Percentiles rank a stretch among this genome's conserved stretches.
These are phyloP conservation scores for Vigna mungo DNA, from an alignment of 306 rosid species.

Conservation along the genomic window DNA sequence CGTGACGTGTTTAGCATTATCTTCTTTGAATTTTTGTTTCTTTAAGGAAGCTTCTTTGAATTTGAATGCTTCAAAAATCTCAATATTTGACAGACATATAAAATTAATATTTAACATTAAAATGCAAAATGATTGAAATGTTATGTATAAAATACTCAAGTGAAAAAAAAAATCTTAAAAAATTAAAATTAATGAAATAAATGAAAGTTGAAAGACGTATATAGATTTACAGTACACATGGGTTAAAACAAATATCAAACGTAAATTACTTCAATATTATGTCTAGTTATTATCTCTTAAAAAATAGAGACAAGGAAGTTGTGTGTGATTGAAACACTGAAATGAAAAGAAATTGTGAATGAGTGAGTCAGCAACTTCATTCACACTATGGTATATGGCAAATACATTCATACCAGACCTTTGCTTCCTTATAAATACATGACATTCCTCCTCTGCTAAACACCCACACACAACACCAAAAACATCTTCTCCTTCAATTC, in stretches of 20 bases:
- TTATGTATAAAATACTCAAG: not conserved
- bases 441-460: conserved; percentile 6
- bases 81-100: conserved; percentile 31
- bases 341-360: not conserved
- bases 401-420: not conserved
- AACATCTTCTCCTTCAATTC: not conserved
- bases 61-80: not conserved
- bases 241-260: no score
- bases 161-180: not conserved
- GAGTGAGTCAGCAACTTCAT: not conserved
- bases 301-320: no score
- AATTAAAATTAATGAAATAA: not conserved
- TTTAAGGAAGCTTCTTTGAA: not conserved
- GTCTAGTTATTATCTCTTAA: no score
- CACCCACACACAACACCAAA: not conserved
- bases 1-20: no score
- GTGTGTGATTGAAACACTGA: not conserved
- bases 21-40: not conserved
- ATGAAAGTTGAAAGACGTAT: not conserved
- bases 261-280: no score
- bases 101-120: not conserved
- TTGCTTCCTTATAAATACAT: conserved; percentile 32
- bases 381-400: not conserved
- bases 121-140: not conserved
- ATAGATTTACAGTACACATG: no score